phyloP scores from a whole-genome alignment of 257 asterid species.

The Oldenlandia corymbosa region DNA sequence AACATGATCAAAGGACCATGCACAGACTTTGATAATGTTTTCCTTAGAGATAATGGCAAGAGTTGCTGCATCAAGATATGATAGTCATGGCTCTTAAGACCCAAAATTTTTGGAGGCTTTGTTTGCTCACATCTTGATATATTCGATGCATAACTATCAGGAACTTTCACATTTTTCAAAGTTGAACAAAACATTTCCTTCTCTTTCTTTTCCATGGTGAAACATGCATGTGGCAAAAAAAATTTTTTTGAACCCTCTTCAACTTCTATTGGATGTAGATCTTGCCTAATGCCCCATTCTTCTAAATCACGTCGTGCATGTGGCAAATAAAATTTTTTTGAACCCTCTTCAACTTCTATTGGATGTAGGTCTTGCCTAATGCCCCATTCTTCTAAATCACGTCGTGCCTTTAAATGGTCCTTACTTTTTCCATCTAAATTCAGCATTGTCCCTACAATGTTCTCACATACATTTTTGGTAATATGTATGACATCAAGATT shows the following conservation, averaged over 20 bases:
- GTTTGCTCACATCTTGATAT: neutral
- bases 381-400: neutral
- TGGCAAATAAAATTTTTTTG: no score
- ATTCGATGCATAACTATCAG: constrained; percentile 3
- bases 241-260: no score
- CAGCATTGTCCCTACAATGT: neutral
- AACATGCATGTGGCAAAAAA: no score
- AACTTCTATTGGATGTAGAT: constrained; percentile 8
- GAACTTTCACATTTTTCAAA: constrained; percentile 4
- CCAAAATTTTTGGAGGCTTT: constrained; percentile 1
- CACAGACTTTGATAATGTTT: neutral
- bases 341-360: no score
- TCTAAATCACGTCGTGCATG: no score
- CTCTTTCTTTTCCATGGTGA: neutral
- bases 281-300: no score
- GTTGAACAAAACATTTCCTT: neutral
- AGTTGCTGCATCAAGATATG: constrained; percentile 8
- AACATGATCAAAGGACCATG: neutral
- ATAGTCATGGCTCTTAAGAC: constrained; percentile 10
- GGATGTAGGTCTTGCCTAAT: constrained; percentile 1
- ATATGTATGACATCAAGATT: no score
- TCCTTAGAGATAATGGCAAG: constrained; percentile 1
- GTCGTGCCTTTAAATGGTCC: neutral
- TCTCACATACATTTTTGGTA: neutral
- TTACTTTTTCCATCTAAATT: neutral